Evolutionary conservation across 371 early-diverging fungal genomes (phyloP), one percentile per base, ranked within the genome.

Genomic region (Phascolomyces articulosus): DNA sequence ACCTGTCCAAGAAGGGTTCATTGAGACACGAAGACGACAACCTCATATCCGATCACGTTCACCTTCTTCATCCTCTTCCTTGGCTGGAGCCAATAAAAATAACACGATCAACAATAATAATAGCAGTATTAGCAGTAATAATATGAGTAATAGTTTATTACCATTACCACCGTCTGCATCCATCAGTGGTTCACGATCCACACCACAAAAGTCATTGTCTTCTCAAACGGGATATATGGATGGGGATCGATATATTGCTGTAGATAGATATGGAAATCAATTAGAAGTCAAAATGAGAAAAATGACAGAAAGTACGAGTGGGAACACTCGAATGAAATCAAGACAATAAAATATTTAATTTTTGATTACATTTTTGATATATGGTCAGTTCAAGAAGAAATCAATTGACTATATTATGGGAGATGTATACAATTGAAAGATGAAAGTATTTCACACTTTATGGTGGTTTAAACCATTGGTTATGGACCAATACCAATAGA

Each of bases 281-380:
- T 54, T 69, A 11, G 79, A 82, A 62, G 78, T 82, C 23, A 73
- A 77, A 29, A 82, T 82, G 82, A 72, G 71, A 59, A 68, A 58
- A 13, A 34, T 64, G 4, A 63, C 31, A 20, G 57, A 69, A 28
- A 53, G 27, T 15, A 27, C 49, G 4, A 65, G 41, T 26, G 55
- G 41, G 18, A 59, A 21, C 8, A 47, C 15, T 67, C 71, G 70
- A 67, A 69, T 70, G 55, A 65, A 51, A 24, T 23, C 51, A 10
- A 51, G 26, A 3, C 51, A 51, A 23, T 51, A 51, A 51, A 8
- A 23, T 11, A 10, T 13, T 23, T 1, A 23, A 10, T 4, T 18
- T n/a, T 13, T 44, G 15, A 4, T 44, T 44, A 16, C 16, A 18
- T 44, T 3, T 41, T 13, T 44, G 16, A 10, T n/a, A n/a, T n/a